These are phyloP conservation scores for Venturia aucupariae DNA, from an alignment of 2,329 filamentous ascomycete species.

Conservation along the genomic window DNA sequence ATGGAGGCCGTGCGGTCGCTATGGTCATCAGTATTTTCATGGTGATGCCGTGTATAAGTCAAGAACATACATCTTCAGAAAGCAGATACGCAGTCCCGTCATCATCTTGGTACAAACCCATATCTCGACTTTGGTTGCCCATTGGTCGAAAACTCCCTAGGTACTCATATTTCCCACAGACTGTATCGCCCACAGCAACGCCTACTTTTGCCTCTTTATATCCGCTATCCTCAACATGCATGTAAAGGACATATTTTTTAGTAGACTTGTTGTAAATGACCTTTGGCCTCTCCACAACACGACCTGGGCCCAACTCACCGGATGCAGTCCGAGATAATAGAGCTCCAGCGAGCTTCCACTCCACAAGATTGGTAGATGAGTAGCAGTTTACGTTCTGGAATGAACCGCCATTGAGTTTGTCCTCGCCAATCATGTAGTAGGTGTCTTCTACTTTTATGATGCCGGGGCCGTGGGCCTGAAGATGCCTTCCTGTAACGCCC, in stretches of 20 bases:
- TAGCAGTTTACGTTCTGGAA: slow-evolving; percentile 63
- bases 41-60: neutral
- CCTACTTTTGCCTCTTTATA: slow-evolving; percentile 58
- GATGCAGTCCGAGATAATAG: slow-evolving; percentile 45
- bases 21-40: neutral
- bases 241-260: slow-evolving; percentile 56
- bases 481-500: slow-evolving; percentile 41
- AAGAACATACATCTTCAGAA: slow-evolving; percentile 48
- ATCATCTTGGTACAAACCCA: slow-evolving; percentile 53
- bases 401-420: slow-evolving; percentile 52
- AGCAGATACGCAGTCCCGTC: slow-evolving; percentile 52
- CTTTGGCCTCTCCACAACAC: slow-evolving; percentile 59
- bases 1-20: slow-evolving; percentile 49
- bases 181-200: slow-evolving; percentile 48
- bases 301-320: slow-evolving; percentile 51
- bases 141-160: slow-evolving; percentile 38
- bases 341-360: slow-evolving; percentile 54
- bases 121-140: slow-evolving; percentile 46
- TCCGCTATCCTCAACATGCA: slow-evolving; percentile 55
- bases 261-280: slow-evolving; percentile 59
- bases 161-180: slow-evolving; percentile 53
- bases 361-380: slow-evolving; percentile 51
- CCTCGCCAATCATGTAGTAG: slow-evolving; percentile 62
- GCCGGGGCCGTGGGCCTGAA: slow-evolving; percentile 59
- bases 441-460: slow-evolving; percentile 49